phyloP scores from a whole-genome alignment of 768 basidiomycete species.

The Boletus patriciae region DNA sequence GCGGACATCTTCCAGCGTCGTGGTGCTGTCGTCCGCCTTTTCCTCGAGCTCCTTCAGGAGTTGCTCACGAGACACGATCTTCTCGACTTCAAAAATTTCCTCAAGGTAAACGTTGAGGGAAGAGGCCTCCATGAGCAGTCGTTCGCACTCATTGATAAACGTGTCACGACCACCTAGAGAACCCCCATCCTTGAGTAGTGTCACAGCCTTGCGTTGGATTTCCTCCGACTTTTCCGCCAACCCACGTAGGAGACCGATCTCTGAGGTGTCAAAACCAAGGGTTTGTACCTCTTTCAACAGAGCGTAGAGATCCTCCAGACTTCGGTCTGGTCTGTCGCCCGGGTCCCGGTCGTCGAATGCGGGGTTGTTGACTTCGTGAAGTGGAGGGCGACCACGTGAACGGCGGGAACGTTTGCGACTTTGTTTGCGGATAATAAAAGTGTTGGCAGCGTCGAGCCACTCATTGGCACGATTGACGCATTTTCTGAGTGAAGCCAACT shows the following conservation, averaged over 20 bases:
- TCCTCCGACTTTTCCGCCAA: slow-evolving; percentile 67
- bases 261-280: slow-evolving; percentile 83
- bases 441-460: slow-evolving; percentile 85
- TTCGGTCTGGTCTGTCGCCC: slow-evolving; percentile 68
- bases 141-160: slow-evolving; percentile 69
- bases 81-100: slow-evolving; percentile 74
- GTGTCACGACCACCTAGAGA: slow-evolving; percentile 49
- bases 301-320: slow-evolving; percentile 66
- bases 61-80: slow-evolving; percentile 76
- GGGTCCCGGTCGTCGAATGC: slow-evolving; percentile 46
- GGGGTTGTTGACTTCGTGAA: slow-evolving; percentile 41
- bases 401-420: slow-evolving; percentile 73
- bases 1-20: slow-evolving; percentile 78
- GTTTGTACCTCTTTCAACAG: slow-evolving; percentile 70
- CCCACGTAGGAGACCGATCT: slow-evolving; percentile 56
- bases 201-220: slow-evolving; percentile 53
- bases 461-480: slow-evolving; percentile 80
- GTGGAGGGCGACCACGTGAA: slow-evolving; percentile 54
- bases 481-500: slow-evolving; percentile 69
- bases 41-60: slow-evolving; percentile 75
- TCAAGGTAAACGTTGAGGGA: slow-evolving; percentile 83
- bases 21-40: slow-evolving; percentile 61
- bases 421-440: slow-evolving; percentile 76
- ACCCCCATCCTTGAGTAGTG: slow-evolving; percentile 47
- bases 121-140: slow-evolving; percentile 64